phyloP scores from a whole-genome alignment of 352 stramenopile genomes.

The Pythium insidiosum region DNA sequence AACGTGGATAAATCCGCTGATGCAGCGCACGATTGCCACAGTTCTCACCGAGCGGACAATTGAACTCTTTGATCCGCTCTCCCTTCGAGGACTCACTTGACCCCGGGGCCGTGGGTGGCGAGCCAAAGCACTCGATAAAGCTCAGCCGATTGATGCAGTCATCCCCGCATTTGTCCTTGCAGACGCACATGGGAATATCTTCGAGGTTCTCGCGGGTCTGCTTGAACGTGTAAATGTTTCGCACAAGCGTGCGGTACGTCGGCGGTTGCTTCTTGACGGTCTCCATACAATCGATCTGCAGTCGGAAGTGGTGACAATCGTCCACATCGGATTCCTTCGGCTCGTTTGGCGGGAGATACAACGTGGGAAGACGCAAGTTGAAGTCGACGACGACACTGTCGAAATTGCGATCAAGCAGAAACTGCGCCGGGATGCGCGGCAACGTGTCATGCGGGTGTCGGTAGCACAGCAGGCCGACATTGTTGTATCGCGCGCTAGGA shows the following conservation, averaged over 20 bases:
- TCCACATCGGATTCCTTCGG: slow-evolving; percentile 32
- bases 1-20: slow-evolving; percentile 66
- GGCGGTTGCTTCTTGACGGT: slow-evolving; percentile 67
- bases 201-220: slow-evolving; percentile 62
- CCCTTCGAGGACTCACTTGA: too few relatives aligned
- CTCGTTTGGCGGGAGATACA: slow-evolving; percentile 71
- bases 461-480: slow-evolving; percentile 87
- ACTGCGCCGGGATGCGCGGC: slow-evolving; percentile 66
- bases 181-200: slow-evolving; percentile 73
- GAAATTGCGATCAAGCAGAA: slow-evolving; percentile 47
- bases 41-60: slow-evolving; percentile 86
- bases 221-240: slow-evolving; percentile 87
- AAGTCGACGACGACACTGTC: slow-evolving; percentile 74
- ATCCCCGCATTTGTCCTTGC: slow-evolving; percentile 78
- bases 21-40: slow-evolving; percentile 90
- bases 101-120: slow-evolving; percentile 38
- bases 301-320: slow-evolving; percentile 76
- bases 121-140: slow-evolving; percentile 89
- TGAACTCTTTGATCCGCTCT: slow-evolving; percentile 59
- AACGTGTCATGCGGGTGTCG: slow-evolving; percentile 77
- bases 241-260: slow-evolving; percentile 62
- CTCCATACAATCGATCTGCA: slow-evolving; percentile 58
- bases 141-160: slow-evolving; percentile 91
- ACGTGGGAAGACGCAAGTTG: slow-evolving; percentile 60
- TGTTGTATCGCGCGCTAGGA: slow-evolving; percentile 88